Percentiles rank a stretch among this genome's conserved stretches.
phyloP scores from a whole-genome alignment of 768 basidiomycete species.

The Solioccasus polychromus region DNA sequence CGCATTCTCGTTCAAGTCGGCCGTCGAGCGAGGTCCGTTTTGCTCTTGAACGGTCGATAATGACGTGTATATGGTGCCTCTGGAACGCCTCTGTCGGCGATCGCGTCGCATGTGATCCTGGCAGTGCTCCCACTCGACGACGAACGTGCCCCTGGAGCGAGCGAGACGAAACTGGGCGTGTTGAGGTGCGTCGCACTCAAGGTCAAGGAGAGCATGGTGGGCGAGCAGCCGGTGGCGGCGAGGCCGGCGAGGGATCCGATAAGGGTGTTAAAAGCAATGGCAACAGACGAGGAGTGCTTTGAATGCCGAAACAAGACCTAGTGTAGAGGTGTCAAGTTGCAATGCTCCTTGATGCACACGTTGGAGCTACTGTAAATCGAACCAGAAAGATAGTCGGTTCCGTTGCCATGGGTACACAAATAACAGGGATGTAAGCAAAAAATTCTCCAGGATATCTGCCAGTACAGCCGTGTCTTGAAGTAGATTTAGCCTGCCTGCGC shows the following conservation, averaged over 20 bases:
- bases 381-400: too few species aligned
- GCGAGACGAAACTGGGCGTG: conserved; percentile 52
- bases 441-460: too few species aligned
- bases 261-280: conserved; percentile 54
- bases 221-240: conserved; percentile 68
- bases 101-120: conserved; percentile 60
- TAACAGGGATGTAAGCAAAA: too few species aligned
- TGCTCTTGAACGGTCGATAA: neutral
- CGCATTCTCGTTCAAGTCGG: conserved; percentile 60
- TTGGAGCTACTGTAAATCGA: too few species aligned
- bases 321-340: too few species aligned
- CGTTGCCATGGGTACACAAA: too few species aligned
- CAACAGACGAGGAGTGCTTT: conserved; percentile 24
- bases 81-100: conserved; percentile 64
- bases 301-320: too few species aligned
- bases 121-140: conserved; percentile 47
- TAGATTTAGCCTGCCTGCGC: too few species aligned
- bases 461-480: too few species aligned
- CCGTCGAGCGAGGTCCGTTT: conserved; percentile 56
- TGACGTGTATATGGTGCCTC: conserved; percentile 39
- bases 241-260: conserved; percentile 81
- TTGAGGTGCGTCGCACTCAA: conserved; percentile 69
- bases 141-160: neutral
- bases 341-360: too few species aligned
- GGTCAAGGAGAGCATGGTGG: conserved; percentile 62